Percentiles rank a stretch among this genome's conserved stretches.
These are phyloP conservation scores for Diaporthe australafricana DNA, from an alignment of 2,329 filamentous ascomycete genomes.

Conservation along the genomic window DNA sequence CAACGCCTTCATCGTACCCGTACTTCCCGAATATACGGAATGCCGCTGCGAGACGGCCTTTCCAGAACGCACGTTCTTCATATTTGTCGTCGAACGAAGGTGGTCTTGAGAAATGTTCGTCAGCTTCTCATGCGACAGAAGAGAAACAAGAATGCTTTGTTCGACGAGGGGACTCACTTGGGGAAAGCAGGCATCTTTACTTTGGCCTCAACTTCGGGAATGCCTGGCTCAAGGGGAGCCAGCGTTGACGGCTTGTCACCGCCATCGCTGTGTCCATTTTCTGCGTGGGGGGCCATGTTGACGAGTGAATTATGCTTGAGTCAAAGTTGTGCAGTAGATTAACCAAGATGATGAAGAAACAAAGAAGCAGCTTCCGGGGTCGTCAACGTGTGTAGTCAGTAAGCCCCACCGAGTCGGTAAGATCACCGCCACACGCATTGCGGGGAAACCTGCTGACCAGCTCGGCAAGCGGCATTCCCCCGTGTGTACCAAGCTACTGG, in stretches of 20 bases:
- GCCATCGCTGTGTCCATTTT: neutral
- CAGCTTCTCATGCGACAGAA: neutral
- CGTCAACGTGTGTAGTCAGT: neutral
- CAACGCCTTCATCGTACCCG: slow-evolving; percentile 71
- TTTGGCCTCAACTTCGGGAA: slow-evolving; percentile 24
- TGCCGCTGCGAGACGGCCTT: slow-evolving; percentile 64
- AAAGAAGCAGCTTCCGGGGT: neutral
- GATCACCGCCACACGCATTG: slow-evolving; percentile 11
- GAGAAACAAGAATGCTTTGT: too few species aligned
- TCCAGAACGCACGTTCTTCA: slow-evolving; percentile 64
- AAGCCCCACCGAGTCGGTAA: neutral
- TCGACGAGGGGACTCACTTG: neutral
- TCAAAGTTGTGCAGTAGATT: fast-evolving
- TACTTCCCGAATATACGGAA: slow-evolving; percentile 70
- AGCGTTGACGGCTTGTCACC: slow-evolving; percentile 19
- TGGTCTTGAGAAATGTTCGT: neutral
- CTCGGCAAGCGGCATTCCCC: neutral
- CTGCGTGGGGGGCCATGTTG: slow-evolving; percentile 35
- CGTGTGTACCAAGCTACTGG: neutral
- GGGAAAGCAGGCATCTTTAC: slow-evolving; percentile 2
- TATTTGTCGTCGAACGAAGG: slow-evolving; percentile 42
- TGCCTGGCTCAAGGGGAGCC: slow-evolving; percentile 29
- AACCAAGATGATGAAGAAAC: neutral
- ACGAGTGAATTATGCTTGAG: neutral
- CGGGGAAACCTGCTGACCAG: slow-evolving; percentile 25